Base-by-base conservation (phyloP, 2,329 filamentous ascomycete genomes). In the Penicillium paneum region DNA sequence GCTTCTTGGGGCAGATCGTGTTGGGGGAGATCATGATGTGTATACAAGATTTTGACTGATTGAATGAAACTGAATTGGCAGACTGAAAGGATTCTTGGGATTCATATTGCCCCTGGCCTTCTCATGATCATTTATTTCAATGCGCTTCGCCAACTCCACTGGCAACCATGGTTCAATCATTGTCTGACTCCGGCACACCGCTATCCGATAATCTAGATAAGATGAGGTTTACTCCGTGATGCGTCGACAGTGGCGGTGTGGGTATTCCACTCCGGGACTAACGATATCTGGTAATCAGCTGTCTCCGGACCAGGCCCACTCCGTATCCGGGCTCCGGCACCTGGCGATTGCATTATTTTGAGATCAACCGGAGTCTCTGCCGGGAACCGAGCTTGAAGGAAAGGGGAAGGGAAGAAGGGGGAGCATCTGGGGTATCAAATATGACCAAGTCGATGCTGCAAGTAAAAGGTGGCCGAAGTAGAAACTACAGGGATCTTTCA, bases 1-100 rank as follows among this genome's bases (percentile, higher is more conserved):
- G 72, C 50, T 79, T 79, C 26, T 52, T 38, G 19, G 41, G 28
- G 28, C 5, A 21, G 5, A 12, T 21, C 17, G 31, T 43, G 12
- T 54, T 38, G 19, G 41, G 28, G 28, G 8, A 31, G 3, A 12
- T 43, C 41, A 43, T 43, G 12, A 15, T 43, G 28, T 31, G 17
- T 1, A 15, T 43, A 43, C 8, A 31, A 31, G 13, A 32, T 21
- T 21, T 43, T 15, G 12, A 31, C 24, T 8, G n/a, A 21, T 31
- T 21, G 28, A 32, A 32, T 31, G 8, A 10, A 43, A 43, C 31
- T 7, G 41, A 32, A 31, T 8, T 21, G 12, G 41, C 8, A 43
- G 28, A 15, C 41, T 31, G 8, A 31, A 31, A 21, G 5, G 17
- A 31, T 19, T 43, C 12, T 21, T 15, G 17, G 41, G 28, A 15